Conservation (phyloP, 2,329 filamentous ascomycete genomes). For the Ophiostoma triangulosporum region DNA sequence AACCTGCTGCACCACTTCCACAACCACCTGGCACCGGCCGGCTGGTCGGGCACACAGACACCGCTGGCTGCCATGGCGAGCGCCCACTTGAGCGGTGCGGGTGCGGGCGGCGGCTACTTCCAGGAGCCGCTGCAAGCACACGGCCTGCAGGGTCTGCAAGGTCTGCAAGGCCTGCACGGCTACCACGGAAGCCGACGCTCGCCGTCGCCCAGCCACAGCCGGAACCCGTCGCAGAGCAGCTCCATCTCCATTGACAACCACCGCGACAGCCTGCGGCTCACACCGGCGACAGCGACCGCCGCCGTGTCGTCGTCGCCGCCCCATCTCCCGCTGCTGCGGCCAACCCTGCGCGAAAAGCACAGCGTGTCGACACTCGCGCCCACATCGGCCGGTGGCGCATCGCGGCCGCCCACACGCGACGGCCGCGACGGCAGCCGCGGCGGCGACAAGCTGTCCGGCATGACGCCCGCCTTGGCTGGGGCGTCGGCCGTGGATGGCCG, state of each 20-base stretch:
- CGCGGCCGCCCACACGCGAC: constrained; percentile 45
- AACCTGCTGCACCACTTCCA: constrained; percentile 69
- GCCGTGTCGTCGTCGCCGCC: neutral
- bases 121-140: neutral
- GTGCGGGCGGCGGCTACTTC: constrained; percentile 9
- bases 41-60: constrained; percentile 62
- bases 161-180: neutral
- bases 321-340: constrained; percentile 8
- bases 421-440: constrained; percentile 17
- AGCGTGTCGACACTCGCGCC: constrained; percentile 50
- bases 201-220: constrained; percentile 15
- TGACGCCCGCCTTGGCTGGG: constrained; percentile 16
- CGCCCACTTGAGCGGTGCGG: constrained; percentile 39
- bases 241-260: constrained; percentile 20
- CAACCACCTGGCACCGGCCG: constrained; percentile 51
- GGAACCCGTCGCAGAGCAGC: constrained; percentile 19
- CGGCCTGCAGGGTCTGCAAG: neutral
- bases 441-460: constrained; percentile 9
- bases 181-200: neutral
- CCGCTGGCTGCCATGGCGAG: constrained; percentile 69
- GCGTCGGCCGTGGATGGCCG: constrained; percentile 24
- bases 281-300: neutral
- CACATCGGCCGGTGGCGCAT: constrained; percentile 31
- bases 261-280: constrained; percentile 6
- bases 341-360: constrained; percentile 39